Conservation (phyloP, 2,329 filamentous ascomycete species). For the Grosmannia serpens region DNA sequence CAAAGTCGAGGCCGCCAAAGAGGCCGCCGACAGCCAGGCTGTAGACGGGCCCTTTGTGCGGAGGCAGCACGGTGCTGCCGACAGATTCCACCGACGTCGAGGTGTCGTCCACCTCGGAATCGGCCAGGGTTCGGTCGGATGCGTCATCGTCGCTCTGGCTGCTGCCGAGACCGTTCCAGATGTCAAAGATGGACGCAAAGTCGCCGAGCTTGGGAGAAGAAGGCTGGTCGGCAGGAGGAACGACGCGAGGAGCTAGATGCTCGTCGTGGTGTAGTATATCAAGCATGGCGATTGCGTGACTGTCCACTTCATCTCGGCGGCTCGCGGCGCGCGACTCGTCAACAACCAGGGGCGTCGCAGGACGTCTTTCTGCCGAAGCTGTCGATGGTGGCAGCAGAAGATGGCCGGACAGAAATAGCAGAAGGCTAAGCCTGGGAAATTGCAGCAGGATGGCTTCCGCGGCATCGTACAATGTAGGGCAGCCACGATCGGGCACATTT, state of each 20-base stretch:
- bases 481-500: too few relatives aligned
- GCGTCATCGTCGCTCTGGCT: not conserved
- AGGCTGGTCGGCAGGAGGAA: not conserved
- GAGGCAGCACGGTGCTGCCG: not conserved
- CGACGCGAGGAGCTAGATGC: not conserved
- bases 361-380: not conserved
- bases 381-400: too few relatives aligned
- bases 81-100: not conserved
- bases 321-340: not conserved
- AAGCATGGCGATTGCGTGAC: not conserved
- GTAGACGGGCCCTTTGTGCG: not conserved
- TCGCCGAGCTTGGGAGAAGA: constrained; percentile 9
- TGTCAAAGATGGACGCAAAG: constrained; percentile 5
- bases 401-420: too few relatives aligned
- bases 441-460: too few relatives aligned
- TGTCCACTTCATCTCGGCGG: not conserved
- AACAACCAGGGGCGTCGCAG: not conserved
- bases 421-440: too few relatives aligned
- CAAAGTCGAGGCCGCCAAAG: constrained; percentile 7
- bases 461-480: too few relatives aligned
- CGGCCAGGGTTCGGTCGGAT: not conserved
- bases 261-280: not conserved
- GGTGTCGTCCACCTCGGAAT: not conserved
- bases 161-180: not conserved
- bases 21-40: constrained; percentile 1